phyloP scores from a whole-genome alignment of 345 rosid genomes.

The Brassica rapa region DNA sequence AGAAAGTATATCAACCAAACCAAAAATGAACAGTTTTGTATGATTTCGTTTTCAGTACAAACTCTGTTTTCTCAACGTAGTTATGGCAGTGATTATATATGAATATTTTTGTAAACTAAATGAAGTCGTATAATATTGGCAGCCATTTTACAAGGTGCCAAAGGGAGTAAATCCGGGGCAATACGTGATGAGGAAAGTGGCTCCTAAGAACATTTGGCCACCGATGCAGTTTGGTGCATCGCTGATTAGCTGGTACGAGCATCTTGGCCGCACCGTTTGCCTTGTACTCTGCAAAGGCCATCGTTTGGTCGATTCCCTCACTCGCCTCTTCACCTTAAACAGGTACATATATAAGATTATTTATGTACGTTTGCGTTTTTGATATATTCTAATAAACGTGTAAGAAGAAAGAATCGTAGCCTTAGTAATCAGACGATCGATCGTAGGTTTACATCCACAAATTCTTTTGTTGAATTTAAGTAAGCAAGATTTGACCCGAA shows the following conservation, averaged over 20 bases:
- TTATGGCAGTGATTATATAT: neutral
- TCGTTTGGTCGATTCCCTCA: conserved; percentile 65
- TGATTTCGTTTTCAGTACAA: neutral
- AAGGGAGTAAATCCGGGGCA: conserved; percentile 69
- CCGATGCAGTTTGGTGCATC: conserved; percentile 82
- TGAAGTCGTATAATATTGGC: conserved; percentile 19
- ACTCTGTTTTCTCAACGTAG: neutral
- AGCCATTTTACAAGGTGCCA: conserved; percentile 87
- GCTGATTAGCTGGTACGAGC: conserved; percentile 90
- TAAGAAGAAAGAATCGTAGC: neutral
- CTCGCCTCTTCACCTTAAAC: conserved; percentile 74
- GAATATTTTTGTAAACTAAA: neutral
- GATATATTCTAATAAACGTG: neutral
- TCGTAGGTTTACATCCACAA: neutral
- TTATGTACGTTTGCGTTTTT: neutral
- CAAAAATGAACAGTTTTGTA: neutral
- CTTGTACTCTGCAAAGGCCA: conserved; percentile 81
- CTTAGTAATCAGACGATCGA: neutral
- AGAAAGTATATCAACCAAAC: neutral
- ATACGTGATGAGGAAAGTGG: conserved; percentile 72
- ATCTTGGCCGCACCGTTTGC: conserved; percentile 72
- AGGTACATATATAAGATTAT: conserved; percentile 47
- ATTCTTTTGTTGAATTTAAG: neutral
- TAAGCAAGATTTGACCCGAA: conserved; percentile 3
- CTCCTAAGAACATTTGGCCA: conserved; percentile 87